Percentiles rank a stretch among this genome's conserved stretches.
Conservation (phyloP, 2,329 filamentous ascomycete genomes). For the Botrytis aclada region DNA sequence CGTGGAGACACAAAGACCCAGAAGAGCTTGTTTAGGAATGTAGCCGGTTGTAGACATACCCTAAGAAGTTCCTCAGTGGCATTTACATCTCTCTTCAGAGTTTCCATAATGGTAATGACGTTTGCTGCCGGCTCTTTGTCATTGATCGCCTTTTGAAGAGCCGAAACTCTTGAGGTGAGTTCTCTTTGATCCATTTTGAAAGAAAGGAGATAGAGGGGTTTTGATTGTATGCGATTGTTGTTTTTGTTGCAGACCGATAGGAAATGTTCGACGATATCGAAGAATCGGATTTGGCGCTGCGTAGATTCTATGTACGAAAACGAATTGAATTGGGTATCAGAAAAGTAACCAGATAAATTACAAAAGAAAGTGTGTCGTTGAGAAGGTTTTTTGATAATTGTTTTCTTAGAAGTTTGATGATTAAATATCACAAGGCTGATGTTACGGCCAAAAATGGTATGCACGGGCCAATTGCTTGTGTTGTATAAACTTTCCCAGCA, state of each 20-base stretch:
- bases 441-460: conserved; percentile 2
- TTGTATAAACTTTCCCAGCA: background rate
- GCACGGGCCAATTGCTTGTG: conserved; percentile 6
- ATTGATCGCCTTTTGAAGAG: conserved; percentile 73
- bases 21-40: conserved; percentile 25
- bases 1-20: conserved; percentile 7
- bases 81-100: conserved; percentile 74
- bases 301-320: background rate
- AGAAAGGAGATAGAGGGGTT: conserved; percentile 13
- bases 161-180: conserved; percentile 40
- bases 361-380: background rate
- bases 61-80: conserved; percentile 88
- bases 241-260: background rate
- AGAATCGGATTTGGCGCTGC: background rate
- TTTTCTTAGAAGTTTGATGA: conserved; percentile 1
- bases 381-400: conserved; percentile 4
- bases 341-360: background rate
- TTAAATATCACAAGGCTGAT: conserved; percentile 16
- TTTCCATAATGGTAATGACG: conserved; percentile 70
- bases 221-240: conserved; percentile 11
- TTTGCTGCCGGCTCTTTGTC: conserved; percentile 71
- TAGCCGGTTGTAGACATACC: conserved; percentile 47
- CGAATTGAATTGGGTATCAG: background rate
- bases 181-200: conserved; percentile 35
- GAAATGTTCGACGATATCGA: background rate